Percentiles rank a stretch among this genome's conserved stretches.
Conservation (phyloP, 371 early-diverging fungal genomes). For the Actinomortierella wolfii region DNA sequence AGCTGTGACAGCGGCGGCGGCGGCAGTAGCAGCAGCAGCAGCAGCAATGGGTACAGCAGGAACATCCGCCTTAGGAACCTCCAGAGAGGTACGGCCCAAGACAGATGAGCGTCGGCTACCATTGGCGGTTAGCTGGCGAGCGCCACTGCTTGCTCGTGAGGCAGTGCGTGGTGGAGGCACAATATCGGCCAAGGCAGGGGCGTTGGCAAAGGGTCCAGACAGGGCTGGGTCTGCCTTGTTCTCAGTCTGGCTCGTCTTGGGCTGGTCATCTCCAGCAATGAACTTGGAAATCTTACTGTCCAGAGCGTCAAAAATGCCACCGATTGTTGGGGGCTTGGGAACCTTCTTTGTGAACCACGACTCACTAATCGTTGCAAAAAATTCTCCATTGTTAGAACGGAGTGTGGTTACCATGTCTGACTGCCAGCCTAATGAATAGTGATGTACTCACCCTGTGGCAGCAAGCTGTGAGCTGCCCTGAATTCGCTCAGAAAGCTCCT, state of each 20-base stretch:
- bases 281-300: constrained; percentile 77
- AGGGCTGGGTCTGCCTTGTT: constrained; percentile 11
- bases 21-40: constrained; percentile 3
- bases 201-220: constrained; percentile 37
- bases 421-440: not conserved
- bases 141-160: constrained; percentile 26
- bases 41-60: constrained; percentile 5
- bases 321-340: constrained; percentile 63
- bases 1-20: not conserved
- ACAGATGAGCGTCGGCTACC: constrained; percentile 19
- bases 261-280: constrained; percentile 62
- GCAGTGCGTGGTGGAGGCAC: constrained; percentile 22
- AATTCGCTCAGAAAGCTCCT: constrained; percentile 55
- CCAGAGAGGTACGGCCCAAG: constrained; percentile 14
- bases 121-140: constrained; percentile 2
- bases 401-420: not conserved
- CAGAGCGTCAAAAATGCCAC: constrained; percentile 69
- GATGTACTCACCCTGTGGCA: constrained; percentile 49
- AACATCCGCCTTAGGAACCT: constrained; percentile 15
- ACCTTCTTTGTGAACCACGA: constrained; percentile 65
- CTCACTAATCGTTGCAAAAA: constrained; percentile 12
- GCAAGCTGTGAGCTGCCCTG: constrained; percentile 48
- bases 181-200: constrained; percentile 30
- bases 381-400: not conserved
- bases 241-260: constrained; percentile 24